Percentiles rank a stretch among this genome's conserved stretches.
Evolutionary conservation across 1,284 basidiomycete genomes (phyloP).

Genomic region (Pseudozyma flocculosa): DNA sequence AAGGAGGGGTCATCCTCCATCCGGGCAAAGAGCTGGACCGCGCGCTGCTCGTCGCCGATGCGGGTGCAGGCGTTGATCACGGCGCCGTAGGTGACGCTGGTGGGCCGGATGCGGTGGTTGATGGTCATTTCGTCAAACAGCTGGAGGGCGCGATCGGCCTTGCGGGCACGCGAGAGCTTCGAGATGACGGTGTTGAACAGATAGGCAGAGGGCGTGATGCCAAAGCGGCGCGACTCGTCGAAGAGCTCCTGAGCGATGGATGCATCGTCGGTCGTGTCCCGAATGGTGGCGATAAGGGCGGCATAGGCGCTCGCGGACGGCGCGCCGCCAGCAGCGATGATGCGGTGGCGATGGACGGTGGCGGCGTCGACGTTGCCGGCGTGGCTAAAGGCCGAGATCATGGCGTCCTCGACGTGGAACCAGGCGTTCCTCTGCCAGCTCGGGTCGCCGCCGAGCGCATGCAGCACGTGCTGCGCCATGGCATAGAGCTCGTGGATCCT

Average conservation of each 20-base stretch:
- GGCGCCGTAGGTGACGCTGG: slow-evolving; percentile 91
- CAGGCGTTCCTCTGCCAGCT: slow-evolving; percentile 60
- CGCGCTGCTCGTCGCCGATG: slow-evolving; percentile 82
- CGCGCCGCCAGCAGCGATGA: slow-evolving; percentile 46
- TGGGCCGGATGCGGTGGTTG: slow-evolving; percentile 65
- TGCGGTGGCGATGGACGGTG: slow-evolving; percentile 40
- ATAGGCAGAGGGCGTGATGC: slow-evolving; percentile 47
- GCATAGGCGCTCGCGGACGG: slow-evolving; percentile 52
- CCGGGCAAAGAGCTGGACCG: slow-evolving; percentile 79
- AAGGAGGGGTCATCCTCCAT: slow-evolving; percentile 77
- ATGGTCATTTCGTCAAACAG: slow-evolving; percentile 51
- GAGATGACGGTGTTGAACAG: slow-evolving; percentile 57
- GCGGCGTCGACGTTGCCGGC: slow-evolving; percentile 43
- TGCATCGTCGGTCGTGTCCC: slow-evolving; percentile 57
- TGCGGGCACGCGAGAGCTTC: slow-evolving; percentile 55
- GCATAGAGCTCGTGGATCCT: slow-evolving; percentile 63
- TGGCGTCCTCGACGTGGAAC: slow-evolving; percentile 47
- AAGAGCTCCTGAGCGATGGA: slow-evolving; percentile 55
- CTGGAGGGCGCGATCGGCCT: slow-evolving; percentile 51
- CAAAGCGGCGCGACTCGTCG: slow-evolving; percentile 52
- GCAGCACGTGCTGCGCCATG: slow-evolving; percentile 58
- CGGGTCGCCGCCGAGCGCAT: slow-evolving; percentile 35
- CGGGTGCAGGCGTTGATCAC: slow-evolving; percentile 78
- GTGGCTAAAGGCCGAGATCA: slow-evolving; percentile 54
- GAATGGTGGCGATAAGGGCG: slow-evolving; percentile 52